Conservation (phyloP, 306 rosid genomes). For the Fagus crenata region DNA sequence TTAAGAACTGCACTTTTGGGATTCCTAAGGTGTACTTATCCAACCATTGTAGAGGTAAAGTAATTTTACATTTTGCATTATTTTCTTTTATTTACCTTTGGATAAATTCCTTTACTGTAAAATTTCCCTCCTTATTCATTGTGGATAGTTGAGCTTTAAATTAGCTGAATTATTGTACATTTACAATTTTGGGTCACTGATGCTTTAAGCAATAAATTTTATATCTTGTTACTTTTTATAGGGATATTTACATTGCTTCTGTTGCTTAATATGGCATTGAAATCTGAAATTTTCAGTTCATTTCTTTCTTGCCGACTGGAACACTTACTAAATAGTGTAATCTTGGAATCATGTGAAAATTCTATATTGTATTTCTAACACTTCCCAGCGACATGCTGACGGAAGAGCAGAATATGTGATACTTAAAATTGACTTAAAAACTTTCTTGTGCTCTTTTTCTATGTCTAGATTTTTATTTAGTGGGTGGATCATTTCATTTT, state of each 20-base stretch:
- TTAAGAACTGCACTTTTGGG: slow-evolving; percentile 89
- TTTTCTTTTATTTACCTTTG: slow-evolving; percentile 13
- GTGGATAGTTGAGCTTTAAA: neutral
- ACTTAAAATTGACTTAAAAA: neutral
- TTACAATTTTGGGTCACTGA: neutral
- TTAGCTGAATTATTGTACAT: neutral
- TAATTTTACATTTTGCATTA: slow-evolving; percentile 14
- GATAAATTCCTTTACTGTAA: neutral
- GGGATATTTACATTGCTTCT: neutral
- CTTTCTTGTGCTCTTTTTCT: neutral
- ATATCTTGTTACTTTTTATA: neutral
- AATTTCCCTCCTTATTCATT: slow-evolving; percentile 2
- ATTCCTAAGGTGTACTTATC: slow-evolving; percentile 81
- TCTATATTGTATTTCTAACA: neutral
- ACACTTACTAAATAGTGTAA: neutral
- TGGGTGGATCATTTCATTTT: neutral
- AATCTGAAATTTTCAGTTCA: neutral
- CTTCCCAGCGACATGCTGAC: neutral
- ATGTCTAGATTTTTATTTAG: neutral
- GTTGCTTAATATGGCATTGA: neutral
- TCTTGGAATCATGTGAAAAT: neutral
- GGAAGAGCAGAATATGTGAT: neutral
- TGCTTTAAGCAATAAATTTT: neutral
- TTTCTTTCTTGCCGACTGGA: neutral
- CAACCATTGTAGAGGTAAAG: slow-evolving; percentile 76